Evolutionary conservation across 495 filamentous ascomycete species (phyloP).

Genomic region (Clohesyomyces aquaticus): DNA sequence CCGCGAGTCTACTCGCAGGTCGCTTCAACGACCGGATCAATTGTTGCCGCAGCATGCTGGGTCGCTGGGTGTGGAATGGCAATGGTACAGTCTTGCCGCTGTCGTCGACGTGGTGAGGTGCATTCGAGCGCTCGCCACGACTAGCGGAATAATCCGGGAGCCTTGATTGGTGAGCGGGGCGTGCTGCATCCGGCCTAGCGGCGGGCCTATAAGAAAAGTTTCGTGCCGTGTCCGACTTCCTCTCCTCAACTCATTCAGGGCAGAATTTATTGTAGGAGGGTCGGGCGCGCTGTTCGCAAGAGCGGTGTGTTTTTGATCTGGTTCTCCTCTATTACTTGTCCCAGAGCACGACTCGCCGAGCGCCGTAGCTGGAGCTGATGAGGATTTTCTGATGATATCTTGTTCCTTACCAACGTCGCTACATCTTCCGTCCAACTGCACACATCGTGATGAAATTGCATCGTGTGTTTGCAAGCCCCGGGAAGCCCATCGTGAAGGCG

Average conservation of each 20-base stretch:
- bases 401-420: constrained; percentile 67
- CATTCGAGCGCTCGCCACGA: constrained; percentile 4
- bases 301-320: constrained; percentile 45
- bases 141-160: constrained; percentile 26
- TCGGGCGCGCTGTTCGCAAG: constrained; percentile 46
- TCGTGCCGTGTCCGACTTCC: constrained; percentile 20
- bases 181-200: constrained; percentile 5
- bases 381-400: constrained; percentile 52
- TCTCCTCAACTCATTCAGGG: constrained; percentile 62
- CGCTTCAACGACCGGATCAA: constrained; percentile 84
- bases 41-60: constrained; percentile 85
- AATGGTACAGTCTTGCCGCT: constrained; percentile 45
- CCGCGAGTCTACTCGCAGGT: constrained; percentile 63
- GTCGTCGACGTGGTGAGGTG: constrained; percentile 13
- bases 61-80: constrained; percentile 49
- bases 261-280: constrained; percentile 89
- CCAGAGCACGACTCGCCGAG: constrained; percentile 57
- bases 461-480: too few species aligned
- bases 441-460: too few species aligned
- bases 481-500: too few species aligned
- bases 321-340: constrained; percentile 67
- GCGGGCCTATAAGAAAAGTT: constrained; percentile 35
- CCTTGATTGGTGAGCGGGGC: constrained; percentile 41
- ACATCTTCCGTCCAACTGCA: constrained; percentile 48
- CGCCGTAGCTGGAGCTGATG: constrained; percentile 67